A percentile compares a stretch with the other conserved stretches of the same genome.
Evolutionary conservation across 345 rosid genomes (phyloP).

Genomic region (Pugionium dolabratum): DNA sequence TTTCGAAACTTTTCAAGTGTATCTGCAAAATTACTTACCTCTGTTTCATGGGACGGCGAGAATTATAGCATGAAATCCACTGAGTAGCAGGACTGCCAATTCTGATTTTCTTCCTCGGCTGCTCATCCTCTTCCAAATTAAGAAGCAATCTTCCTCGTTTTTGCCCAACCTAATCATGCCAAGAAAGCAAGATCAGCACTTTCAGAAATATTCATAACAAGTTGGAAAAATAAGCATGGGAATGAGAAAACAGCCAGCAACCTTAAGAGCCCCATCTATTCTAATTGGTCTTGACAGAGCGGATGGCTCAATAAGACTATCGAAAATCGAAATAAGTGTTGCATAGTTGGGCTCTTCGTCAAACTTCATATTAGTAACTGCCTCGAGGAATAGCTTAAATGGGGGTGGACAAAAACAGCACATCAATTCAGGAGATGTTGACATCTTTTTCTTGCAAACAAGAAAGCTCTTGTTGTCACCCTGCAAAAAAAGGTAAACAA

Average conservation of each 20-base stretch:
- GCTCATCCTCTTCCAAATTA: not conserved
- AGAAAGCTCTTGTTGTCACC: not conserved
- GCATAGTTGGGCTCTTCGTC: slow-evolving; percentile 1
- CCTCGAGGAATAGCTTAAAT: not conserved
- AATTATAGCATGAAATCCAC: not conserved
- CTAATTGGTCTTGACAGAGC: not conserved
- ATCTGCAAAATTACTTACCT: not conserved
- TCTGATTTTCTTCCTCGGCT: not conserved
- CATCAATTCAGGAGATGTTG: not conserved
- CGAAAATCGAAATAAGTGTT: not conserved
- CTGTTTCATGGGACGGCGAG: not conserved
- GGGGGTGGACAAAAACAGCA: not conserved
- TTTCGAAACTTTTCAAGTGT: too few species aligned
- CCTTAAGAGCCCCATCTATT: not conserved
- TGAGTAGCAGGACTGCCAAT: not conserved
- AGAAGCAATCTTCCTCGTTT: not conserved
- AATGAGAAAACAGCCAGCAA: not conserved
- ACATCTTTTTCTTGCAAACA: not conserved
- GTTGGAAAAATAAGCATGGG: not conserved
- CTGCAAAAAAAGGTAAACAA: not conserved
- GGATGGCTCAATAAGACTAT: not conserved
- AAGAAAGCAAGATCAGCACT: not conserved
- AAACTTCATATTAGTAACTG: not conserved
- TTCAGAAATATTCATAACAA: too few species aligned
- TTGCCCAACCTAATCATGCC: not conserved